Evolutionary conservation across 1,139 yeast genomes (phyloP), one percentile per base, ranked within the genome.

Genomic region (Protomyces lactucae-debilis): DNA sequence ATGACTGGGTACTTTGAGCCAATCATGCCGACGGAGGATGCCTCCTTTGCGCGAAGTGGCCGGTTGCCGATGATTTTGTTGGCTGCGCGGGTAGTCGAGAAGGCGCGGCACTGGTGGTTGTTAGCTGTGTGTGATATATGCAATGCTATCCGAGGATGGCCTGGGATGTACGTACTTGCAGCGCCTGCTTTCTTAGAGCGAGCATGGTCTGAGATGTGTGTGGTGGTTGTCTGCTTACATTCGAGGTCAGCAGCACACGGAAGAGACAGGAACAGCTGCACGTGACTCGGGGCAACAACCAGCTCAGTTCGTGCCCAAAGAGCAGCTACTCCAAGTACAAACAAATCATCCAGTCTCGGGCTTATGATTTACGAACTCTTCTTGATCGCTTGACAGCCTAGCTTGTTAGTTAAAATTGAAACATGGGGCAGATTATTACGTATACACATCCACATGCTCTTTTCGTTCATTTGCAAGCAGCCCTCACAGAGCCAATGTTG

Each of bases 1-100:
- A 66, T 55, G 69, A 93, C 87, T 73, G 91, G 95, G 79, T 92
- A 92, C 75, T 90, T 88, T 72, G 86, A 87, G 5, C 63, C 63
- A 16, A 59, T 39, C 45, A 59, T 23, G 68, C 76, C 69, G 60
- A 75, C 71, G 65, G 76, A 76, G 46, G 76, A 70, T 48, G 79
- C 79, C 65, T 76, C 78, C 66, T 73, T 71, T 61, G 78, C 80
- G 53, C 76, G 67, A 71, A 71, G 67, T 69, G 73, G 66, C 68
- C 71, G 63, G 48, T 54, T 55, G 51, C 65, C 64, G 37, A 60
- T 60, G n/a, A 60, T 60, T 16, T 55, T 54, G 48, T 36, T 48
- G 23, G 59, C 54, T 14, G 39, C 55, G 5, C 64, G 46, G 8
- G 64, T 32, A 23, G 64, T 48, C 16, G 59, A 55, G 59, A 60